phyloP scores from a whole-genome alignment of 768 basidiomycete genomes.

The Leccinellum rugosiceps region DNA sequence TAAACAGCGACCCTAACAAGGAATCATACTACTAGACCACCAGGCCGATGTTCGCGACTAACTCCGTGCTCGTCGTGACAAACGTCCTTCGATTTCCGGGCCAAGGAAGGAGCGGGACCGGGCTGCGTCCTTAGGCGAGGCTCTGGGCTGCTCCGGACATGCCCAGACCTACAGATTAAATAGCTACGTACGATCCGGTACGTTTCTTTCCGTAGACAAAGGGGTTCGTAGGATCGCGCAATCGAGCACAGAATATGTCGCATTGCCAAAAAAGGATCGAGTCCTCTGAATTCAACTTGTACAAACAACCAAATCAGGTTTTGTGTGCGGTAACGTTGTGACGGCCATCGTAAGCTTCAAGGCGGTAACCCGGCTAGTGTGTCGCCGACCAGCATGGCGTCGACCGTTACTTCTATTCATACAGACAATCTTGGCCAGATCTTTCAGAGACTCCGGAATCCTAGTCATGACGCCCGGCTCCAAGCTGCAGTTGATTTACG shows the following conservation, averaged over 20 bases:
- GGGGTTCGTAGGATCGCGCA: neutral
- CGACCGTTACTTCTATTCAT: conserved; percentile 53
- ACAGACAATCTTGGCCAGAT: conserved; percentile 62
- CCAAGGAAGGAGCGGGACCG: neutral
- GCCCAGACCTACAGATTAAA: neutral
- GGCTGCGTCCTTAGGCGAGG: neutral
- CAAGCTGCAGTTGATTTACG: conserved; percentile 71
- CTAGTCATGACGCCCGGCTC: conserved; percentile 58
- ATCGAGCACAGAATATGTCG: neutral
- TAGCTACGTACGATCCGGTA: neutral
- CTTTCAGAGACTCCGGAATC: conserved; percentile 63
- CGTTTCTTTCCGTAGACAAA: neutral
- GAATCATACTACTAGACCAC: conserved; percentile 67
- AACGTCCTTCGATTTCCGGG: neutral
- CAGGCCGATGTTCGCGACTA: conserved; percentile 36
- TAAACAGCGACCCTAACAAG: conserved; percentile 46
- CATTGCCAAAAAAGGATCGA: conserved; percentile 10
- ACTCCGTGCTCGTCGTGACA: neutral
- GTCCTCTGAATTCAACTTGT: conserved; percentile 26
- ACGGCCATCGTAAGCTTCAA: conserved; percentile 10
- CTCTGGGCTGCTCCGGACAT: neutral
- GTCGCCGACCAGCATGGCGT: conserved; percentile 50
- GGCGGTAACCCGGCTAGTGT: neutral
- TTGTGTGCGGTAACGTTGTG: conserved; percentile 1
- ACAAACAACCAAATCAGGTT: conserved; percentile 26